A percentile compares a stretch with the other conserved stretches of the same genome.
These are phyloP conservation scores for Raphanus raphanistrum DNA, from an alignment of 345 rosid species.

Conservation along the genomic window DNA sequence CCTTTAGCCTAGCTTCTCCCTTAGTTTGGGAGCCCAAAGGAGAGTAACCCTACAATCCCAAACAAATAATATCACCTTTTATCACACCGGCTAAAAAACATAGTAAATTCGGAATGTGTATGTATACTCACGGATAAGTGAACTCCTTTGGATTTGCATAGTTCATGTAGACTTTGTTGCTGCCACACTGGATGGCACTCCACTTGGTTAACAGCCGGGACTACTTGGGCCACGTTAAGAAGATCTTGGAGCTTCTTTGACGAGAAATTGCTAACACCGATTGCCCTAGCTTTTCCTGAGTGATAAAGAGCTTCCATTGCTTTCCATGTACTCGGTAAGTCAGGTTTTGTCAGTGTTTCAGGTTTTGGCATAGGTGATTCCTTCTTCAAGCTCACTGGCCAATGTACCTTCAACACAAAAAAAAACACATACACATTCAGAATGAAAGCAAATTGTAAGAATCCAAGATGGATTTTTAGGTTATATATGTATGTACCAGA, in stretches of 20 bases:
- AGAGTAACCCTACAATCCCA: slow-evolving; percentile 52
- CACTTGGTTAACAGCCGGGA: slow-evolving; percentile 60
- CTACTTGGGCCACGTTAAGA: slow-evolving; percentile 42
- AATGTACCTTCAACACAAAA: slow-evolving; percentile 48
- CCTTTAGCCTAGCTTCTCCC: slow-evolving; percentile 37
- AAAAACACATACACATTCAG: background rate
- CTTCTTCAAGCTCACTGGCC: slow-evolving; percentile 65
- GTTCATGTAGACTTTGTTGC: slow-evolving; percentile 53
- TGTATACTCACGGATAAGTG: slow-evolving; percentile 54
- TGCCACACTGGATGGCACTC: slow-evolving; percentile 68
- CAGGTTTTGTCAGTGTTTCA: slow-evolving; percentile 48
- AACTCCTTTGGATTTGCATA: slow-evolving; percentile 61
- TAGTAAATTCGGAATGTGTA: slow-evolving; percentile 34
- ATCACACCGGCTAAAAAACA: background rate
- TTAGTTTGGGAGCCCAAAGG: slow-evolving; percentile 60
- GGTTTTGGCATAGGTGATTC: slow-evolving; percentile 43
- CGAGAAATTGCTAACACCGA: slow-evolving; percentile 65
- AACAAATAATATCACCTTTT: background rate
- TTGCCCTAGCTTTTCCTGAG: slow-evolving; percentile 62
- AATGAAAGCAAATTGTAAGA: background rate
- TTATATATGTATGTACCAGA: slow-evolving; percentile 46
- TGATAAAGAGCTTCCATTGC: slow-evolving; percentile 67
- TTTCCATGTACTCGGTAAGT: slow-evolving; percentile 60
- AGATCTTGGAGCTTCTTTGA: slow-evolving; percentile 54
- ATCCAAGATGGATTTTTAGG: background rate